Evolutionary conservation across 2,329 filamentous ascomycete species (phyloP).

Genomic region (Massarina eburnea): DNA sequence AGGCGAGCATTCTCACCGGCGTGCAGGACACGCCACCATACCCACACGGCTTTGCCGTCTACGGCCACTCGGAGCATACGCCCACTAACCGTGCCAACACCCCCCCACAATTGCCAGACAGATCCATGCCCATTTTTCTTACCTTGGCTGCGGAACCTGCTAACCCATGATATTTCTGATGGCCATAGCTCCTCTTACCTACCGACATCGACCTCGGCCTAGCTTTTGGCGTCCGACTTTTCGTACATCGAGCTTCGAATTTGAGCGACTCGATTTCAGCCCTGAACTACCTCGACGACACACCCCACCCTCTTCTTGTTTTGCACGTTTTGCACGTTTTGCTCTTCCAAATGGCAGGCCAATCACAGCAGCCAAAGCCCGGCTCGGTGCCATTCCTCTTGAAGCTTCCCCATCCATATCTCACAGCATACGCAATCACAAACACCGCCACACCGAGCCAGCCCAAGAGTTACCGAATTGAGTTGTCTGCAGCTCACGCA

Average conservation of each 20-base stretch:
- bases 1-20: slow-evolving; percentile 10
- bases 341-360: slow-evolving; percentile 21
- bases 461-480: slow-evolving; percentile 22
- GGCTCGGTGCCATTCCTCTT: slow-evolving; percentile 27
- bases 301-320: neutral
- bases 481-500: slow-evolving; percentile 18
- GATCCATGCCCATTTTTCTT: neutral
- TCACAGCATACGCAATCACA: slow-evolving; percentile 37
- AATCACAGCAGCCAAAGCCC: slow-evolving; percentile 15
- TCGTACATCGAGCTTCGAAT: slow-evolving; percentile 1
- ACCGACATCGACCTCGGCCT: slow-evolving; percentile 28
- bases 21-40: slow-evolving; percentile 16
- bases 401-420: slow-evolving; percentile 42
- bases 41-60: slow-evolving; percentile 27
- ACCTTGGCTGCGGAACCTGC: slow-evolving; percentile 17
- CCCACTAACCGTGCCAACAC: slow-evolving; percentile 1
- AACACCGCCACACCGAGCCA: slow-evolving; percentile 23
- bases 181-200: slow-evolving; percentile 10
- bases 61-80: slow-evolving; percentile 12
- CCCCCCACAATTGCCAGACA: neutral
- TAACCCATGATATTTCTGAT: slow-evolving; percentile 26
- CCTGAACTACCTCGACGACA: neutral
- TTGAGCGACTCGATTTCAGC: slow-evolving; percentile 7
- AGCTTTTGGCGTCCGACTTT: slow-evolving; percentile 1
- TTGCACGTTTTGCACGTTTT: neutral